Base-by-base conservation (phyloP, 2,329 filamentous ascomycete species). In the Dendryphion nanum region DNA sequence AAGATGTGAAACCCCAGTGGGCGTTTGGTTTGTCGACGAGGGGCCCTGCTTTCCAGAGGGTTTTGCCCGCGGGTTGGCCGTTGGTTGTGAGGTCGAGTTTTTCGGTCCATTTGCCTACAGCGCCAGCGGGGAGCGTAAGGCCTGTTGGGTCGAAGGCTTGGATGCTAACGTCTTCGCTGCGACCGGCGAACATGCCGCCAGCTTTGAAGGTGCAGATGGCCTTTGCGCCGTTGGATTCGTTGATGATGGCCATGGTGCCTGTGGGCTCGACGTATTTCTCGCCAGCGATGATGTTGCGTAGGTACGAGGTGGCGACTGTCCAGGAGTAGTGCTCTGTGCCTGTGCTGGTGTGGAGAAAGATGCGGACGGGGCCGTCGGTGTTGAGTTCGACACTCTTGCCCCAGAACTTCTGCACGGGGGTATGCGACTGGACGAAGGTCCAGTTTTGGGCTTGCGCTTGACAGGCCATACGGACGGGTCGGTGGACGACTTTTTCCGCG, bases 191-290 rank as follows among this genome's bases (percentile, higher is more conserved):
- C 88, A 98, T 95, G 49, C 93, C 91, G 60, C 93, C 94, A 38
- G 85, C 81, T 62, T 93, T 94, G 72, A 98, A 98, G 40, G 91
- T 89, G 32, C 89, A 81, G n/a, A 84, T 76, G 1, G 89, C 87
- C 61, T 88, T 90, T 50, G 86, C 82, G 6, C 90, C 89, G 0
- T 83, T 89, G 4, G 78, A 85, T 57, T 98, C 93, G 62, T 91
- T 91, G 48, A 80, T 71, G 21, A 98, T 79, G 17, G 83, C 82
- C 87, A 97, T 93, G 30, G 80, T 88, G 31, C 90, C 90, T 1
- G 94, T 88, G 0, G 93, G 93, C 68, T 98, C 93, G 10, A 97
- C 82, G 61, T 98, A 98, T 68, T 97, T 98, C 67, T 98, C 93
- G 26, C 93, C 93, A 55, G 95, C 91, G 38, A 98, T 94, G 36